These are phyloP conservation scores for Saccharomycopsis sp. DNA, from an alignment of 805 yeast species.

Conservation along the genomic window DNA sequence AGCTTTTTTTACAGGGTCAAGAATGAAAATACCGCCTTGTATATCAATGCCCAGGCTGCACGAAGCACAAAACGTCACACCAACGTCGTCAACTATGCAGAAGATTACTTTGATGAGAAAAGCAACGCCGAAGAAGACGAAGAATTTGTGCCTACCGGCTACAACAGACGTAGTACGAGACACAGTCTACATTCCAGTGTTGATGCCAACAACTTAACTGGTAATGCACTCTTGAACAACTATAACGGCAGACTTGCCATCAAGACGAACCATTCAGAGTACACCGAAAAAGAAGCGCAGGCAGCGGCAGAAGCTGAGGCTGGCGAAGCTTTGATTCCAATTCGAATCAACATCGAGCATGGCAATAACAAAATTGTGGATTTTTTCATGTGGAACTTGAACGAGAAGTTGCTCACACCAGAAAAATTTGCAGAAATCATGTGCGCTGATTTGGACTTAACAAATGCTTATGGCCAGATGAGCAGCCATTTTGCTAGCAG, in stretches of 20 bases:
- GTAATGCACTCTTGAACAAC: slow-evolving; percentile 26
- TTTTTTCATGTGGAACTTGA: slow-evolving; percentile 66
- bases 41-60: slow-evolving; percentile 66
- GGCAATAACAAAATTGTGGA: slow-evolving; percentile 52
- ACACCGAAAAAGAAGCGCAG: slow-evolving; percentile 29
- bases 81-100: slow-evolving; percentile 75
- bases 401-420: slow-evolving; percentile 62
- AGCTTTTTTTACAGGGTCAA: slow-evolving; percentile 68
- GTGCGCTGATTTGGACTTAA: slow-evolving; percentile 78
- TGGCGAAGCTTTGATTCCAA: slow-evolving; percentile 52
- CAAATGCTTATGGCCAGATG: slow-evolving; percentile 35
- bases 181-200: slow-evolving; percentile 5
- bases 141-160: slow-evolving; percentile 11
- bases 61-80: slow-evolving; percentile 72
- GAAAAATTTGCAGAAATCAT: slow-evolving; percentile 68
- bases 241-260: slow-evolving; percentile 35
- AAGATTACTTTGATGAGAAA: slow-evolving; percentile 50
- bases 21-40: slow-evolving; percentile 65
- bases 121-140: slow-evolving; percentile 32
- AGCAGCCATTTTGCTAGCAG: background rate
- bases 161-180: slow-evolving; percentile 7
- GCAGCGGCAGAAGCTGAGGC: background rate
- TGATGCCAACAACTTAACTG: slow-evolving; percentile 24
- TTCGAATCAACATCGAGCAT: slow-evolving; percentile 54
- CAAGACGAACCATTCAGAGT: slow-evolving; percentile 31